Conservation (phyloP, 2,329 filamentous ascomycete species). For the Diaporthe vexans region DNA sequence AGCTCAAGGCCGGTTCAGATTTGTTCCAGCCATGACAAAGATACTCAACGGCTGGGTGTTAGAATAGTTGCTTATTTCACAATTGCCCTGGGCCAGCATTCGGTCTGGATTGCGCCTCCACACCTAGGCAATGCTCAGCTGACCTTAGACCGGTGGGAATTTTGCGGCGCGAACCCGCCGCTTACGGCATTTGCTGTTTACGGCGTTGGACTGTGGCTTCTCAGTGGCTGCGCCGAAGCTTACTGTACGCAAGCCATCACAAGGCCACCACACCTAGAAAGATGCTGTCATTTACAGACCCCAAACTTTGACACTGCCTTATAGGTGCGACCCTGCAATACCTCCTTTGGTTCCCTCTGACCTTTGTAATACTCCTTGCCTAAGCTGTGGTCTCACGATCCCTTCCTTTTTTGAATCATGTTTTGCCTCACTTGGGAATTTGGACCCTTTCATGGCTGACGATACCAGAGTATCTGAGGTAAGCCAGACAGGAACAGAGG, state of each 20-base stretch:
- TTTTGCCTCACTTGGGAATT: not conserved
- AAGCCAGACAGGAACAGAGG: not conserved
- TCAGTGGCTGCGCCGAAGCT: not conserved
- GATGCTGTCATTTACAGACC: not conserved
- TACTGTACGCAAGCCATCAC: conserved; percentile 2
- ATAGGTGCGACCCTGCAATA: not conserved
- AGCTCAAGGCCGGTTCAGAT: too few relatives aligned
- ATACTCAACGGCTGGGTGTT: too few relatives aligned
- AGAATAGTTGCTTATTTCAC: not conserved
- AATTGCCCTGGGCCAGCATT: not conserved
- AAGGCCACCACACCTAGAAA: not conserved
- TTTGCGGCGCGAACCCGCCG: not conserved
- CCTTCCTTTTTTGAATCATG: not conserved
- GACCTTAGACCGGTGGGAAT: not conserved
- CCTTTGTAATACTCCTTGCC: not conserved
- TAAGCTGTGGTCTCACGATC: not conserved
- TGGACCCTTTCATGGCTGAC: not conserved
- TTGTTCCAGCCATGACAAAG: not conserved
- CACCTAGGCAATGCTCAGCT: not conserved
- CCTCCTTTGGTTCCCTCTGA: not conserved
- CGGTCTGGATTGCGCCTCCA: not conserved
- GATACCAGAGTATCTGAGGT: not conserved
- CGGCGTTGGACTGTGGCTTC: not conserved
- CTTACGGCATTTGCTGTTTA: conserved; percentile 2
- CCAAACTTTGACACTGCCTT: not conserved